Conservation (phyloP, 768 basidiomycete genomes). For the Sporobolomyces roseus region DNA sequence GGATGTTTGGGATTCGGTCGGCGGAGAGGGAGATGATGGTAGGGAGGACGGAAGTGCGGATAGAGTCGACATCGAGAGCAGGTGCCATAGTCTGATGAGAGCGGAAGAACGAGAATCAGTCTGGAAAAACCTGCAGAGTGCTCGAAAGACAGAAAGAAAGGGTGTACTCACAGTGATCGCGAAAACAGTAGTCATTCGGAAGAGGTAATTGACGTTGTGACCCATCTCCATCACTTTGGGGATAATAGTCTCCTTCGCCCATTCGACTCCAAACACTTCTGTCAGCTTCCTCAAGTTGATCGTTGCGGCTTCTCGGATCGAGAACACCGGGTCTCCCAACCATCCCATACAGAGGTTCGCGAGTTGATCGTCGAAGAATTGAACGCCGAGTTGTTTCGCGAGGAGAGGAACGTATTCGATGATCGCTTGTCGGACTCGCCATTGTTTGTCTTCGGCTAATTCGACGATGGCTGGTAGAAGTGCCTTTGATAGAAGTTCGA, state of each 20-base stretch:
- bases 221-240: constrained; percentile 98
- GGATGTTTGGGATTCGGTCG: constrained; percentile 97
- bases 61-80: constrained; percentile 74
- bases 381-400: constrained; percentile 91
- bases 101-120: not conserved
- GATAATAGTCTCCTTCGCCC: constrained; percentile 88
- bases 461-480: constrained; percentile 96
- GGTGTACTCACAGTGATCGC: constrained; percentile 93
- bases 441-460: constrained; percentile 97
- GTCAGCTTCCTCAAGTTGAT: constrained; percentile 94
- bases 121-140: not conserved
- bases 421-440: constrained; percentile 98
- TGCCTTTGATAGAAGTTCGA: constrained; percentile 87
- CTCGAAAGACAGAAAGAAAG: no score
- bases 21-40: constrained; percentile 74
- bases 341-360: constrained; percentile 98
- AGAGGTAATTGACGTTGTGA: constrained; percentile 90
- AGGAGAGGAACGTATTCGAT: constrained; percentile 99
- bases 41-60: constrained; percentile 76
- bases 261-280: constrained; percentile 97
- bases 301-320: constrained; percentile 96
- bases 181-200: constrained; percentile 97
- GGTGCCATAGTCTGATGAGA: constrained; percentile 80
- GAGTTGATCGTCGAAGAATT: constrained; percentile 96
- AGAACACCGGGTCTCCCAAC: constrained; percentile 96